These are phyloP conservation scores for Dipteronia sinensis DNA, from an alignment of 345 rosid species.

Conservation along the genomic window DNA sequence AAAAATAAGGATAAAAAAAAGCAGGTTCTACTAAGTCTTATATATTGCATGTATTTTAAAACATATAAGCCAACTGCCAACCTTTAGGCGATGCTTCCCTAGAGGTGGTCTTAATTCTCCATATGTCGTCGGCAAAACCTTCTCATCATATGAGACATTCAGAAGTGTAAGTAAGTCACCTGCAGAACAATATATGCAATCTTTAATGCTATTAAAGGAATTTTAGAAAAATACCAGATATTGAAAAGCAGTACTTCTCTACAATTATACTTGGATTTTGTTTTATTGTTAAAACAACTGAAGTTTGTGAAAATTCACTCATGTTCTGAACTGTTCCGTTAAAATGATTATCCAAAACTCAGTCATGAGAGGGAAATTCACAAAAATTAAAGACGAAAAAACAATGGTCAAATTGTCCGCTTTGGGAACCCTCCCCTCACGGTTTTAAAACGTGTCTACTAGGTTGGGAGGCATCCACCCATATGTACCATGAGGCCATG, in stretches of 20 bases:
- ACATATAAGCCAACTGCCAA: slow-evolving; percentile 51
- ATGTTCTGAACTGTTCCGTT: background rate
- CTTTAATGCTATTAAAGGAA: slow-evolving; percentile 17
- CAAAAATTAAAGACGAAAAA: background rate
- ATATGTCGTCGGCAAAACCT: slow-evolving; percentile 83
- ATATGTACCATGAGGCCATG: background rate
- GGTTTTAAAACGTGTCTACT: background rate
- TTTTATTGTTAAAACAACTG: background rate
- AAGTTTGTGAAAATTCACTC: background rate
- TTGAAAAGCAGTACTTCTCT: background rate
- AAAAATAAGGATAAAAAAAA: background rate
- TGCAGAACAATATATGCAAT: slow-evolving; percentile 35
- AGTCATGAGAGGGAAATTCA: background rate
- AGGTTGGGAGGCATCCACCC: too few species aligned
- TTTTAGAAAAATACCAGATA: background rate
- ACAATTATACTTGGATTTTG: background rate
- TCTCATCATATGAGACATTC: slow-evolving; percentile 75
- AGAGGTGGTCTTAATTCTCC: slow-evolving; percentile 98
- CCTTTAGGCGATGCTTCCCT: slow-evolving; percentile 97
- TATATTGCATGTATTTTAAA: background rate
- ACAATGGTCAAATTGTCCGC: background rate
- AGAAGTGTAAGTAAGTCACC: slow-evolving; percentile 78
- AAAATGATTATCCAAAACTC: background rate
- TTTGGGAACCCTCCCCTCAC: background rate
- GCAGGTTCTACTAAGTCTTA: background rate